Evolutionary conservation across 129 eudicot species (phyloP), one percentile per base, ranked within the genome.

Genomic region (Flaveria sonorensis): DNA sequence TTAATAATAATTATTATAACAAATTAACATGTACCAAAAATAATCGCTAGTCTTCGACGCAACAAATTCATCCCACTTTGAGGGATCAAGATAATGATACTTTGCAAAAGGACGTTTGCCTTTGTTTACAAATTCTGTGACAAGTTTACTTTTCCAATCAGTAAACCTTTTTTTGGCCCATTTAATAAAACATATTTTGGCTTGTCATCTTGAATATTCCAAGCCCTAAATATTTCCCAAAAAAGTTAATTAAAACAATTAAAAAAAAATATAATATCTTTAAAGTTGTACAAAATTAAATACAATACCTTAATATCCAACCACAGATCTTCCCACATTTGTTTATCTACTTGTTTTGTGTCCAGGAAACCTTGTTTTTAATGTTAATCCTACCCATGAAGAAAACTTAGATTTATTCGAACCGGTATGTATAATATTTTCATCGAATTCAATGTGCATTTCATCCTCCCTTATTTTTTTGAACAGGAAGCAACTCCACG

Each of bases 401-500:
- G 59, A 5, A 52, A 52, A 52, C 10, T 47, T 52, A 52, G 21
- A 7, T 3, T n/a, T 52, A 3, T 52, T 18, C 6, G 5, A 3
- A 52, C 21, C 59, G 21, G n/a, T 52, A 20, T 20, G 21, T 52
- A 52, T 1, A 20, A 52, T 52, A 52, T 52, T 18, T 4, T 52
- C 59, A 52, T 52, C 59, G n/a, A 52, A 52, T 52, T 47, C 59
- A 52, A 52, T 52, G n/a, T n/a, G n/a, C n/a, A n/a, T n/a, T n/a
- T n/a, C n/a, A n/a, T n/a, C n/a, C n/a, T n/a, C n/a, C n/a, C n/a
- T n/a, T n/a, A n/a, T n/a, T n/a, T n/a, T n/a, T n/a, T n/a, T n/a
- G n/a, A n/a, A n/a, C n/a, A n/a, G n/a, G n/a, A n/a, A n/a, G n/a
- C n/a, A n/a, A n/a, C n/a, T n/a, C n/a, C n/a, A n/a, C n/a, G n/a